A percentile compares a stretch with the other conserved stretches of the same genome.
These are phyloP conservation scores for Phytophthora sojae DNA, from an alignment of 352 stramenopile genomes.

Conservation along the genomic window DNA sequence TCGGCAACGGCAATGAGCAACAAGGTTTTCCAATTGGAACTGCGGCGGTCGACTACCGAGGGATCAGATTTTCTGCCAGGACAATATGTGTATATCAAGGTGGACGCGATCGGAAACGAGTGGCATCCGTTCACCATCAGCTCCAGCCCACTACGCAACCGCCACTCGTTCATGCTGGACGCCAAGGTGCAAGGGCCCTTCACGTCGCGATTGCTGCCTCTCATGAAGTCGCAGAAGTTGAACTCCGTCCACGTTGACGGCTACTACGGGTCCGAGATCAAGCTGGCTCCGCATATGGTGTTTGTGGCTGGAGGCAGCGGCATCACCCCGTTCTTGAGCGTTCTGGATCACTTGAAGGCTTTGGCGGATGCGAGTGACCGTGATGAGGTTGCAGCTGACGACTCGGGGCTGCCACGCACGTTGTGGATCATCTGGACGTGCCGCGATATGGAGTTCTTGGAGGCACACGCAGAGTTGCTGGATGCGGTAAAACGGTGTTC, in stretches of 20 bases:
- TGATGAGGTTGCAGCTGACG: constrained; percentile 23
- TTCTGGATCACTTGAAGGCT: constrained; percentile 62
- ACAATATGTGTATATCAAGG: constrained; percentile 81
- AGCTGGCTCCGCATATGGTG: constrained; percentile 62
- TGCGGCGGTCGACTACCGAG: constrained; percentile 41
- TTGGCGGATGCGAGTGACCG: constrained; percentile 30
- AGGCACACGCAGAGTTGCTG: constrained; percentile 52
- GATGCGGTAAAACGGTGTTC: constrained; percentile 48
- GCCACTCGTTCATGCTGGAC: constrained; percentile 57
- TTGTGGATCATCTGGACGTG: constrained; percentile 68
- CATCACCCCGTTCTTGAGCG: constrained; percentile 77
- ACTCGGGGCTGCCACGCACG: constrained; percentile 43
- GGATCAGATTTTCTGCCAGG: constrained; percentile 53
- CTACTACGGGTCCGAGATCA: constrained; percentile 72
- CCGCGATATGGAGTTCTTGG: constrained; percentile 55
- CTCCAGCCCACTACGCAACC: constrained; percentile 60
- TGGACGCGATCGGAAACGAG: constrained; percentile 59
- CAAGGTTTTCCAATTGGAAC: constrained; percentile 64
- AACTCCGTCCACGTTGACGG: constrained; percentile 64
- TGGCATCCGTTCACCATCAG: constrained; percentile 84
- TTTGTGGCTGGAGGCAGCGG: constrained; percentile 75
- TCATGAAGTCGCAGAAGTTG: constrained; percentile 56
- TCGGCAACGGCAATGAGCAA: constrained; percentile 49
- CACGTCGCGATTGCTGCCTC: constrained; percentile 53
- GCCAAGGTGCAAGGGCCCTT: constrained; percentile 74